phyloP scores from a whole-genome alignment of 257 asterid species.

The Rauvolfia tetraphylla region DNA sequence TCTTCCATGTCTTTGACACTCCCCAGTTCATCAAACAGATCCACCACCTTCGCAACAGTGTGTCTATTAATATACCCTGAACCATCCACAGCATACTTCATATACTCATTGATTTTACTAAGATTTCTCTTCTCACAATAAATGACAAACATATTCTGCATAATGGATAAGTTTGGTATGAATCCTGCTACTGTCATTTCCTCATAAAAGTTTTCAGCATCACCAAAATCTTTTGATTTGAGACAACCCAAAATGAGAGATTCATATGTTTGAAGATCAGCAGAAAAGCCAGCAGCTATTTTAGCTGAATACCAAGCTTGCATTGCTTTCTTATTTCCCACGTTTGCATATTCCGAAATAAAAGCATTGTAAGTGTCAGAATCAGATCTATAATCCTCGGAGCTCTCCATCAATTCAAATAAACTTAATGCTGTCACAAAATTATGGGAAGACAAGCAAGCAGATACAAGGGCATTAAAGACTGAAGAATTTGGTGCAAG shows the following conservation, averaged over 20 bases:
- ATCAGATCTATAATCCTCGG: slow-evolving; percentile 35
- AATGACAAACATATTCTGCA: slow-evolving; percentile 32
- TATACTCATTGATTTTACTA: slow-evolving; percentile 21
- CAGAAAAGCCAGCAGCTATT: slow-evolving; percentile 30
- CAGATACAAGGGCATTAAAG: slow-evolving; percentile 42
- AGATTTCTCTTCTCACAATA: slow-evolving; percentile 27
- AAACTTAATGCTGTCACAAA: slow-evolving; percentile 45
- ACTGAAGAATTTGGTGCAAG: slow-evolving; percentile 31
- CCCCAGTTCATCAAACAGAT: slow-evolving; percentile 29
- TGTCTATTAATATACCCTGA: slow-evolving; percentile 15
- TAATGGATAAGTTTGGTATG: slow-evolving; percentile 23
- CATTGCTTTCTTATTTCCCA: slow-evolving; percentile 39
- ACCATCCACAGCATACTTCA: slow-evolving; percentile 19
- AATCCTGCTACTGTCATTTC: slow-evolving; percentile 38
- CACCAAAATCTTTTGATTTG: slow-evolving; percentile 30
- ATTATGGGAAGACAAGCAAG: slow-evolving; percentile 45
- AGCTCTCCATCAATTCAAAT: slow-evolving; percentile 45
- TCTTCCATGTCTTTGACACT: slow-evolving; percentile 39
- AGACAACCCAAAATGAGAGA: slow-evolving; percentile 36
- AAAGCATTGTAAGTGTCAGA: slow-evolving; percentile 39
- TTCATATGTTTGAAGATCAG: slow-evolving; percentile 35
- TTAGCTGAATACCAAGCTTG: slow-evolving; percentile 41
- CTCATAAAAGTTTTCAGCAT: slow-evolving; percentile 37
- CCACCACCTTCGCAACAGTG: slow-evolving; percentile 21
- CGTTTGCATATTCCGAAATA: slow-evolving; percentile 34